These are phyloP conservation scores for Saksenaea vasiformis DNA, from an alignment of 371 early-diverging fungal genomes.

Conservation along the genomic window DNA sequence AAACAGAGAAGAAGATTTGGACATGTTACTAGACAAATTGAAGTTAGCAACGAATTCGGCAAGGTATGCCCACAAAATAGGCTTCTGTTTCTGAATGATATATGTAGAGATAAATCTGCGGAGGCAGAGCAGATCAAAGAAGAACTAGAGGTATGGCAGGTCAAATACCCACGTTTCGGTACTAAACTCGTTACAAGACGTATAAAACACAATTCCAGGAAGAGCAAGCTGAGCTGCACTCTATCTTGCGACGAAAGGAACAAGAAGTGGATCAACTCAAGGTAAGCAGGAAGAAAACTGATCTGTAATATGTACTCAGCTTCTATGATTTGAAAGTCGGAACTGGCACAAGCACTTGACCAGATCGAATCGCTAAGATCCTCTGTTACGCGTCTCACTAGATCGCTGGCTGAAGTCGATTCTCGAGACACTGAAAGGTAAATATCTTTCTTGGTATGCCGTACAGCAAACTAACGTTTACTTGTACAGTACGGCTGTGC, in stretches of 20 bases:
- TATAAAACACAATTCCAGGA: neutral
- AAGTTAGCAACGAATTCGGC: neutral
- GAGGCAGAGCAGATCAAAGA: neutral
- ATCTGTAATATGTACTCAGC: too few relatives aligned
- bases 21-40: conserved; percentile 10
- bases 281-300: neutral
- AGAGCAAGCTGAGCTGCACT: conserved; percentile 8
- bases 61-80: conserved; percentile 5
- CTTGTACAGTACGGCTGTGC: neutral
- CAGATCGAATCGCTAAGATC: conserved; percentile 13
- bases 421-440: conserved; percentile 3
- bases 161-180: neutral
- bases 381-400: conserved; percentile 10
- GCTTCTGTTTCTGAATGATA: neutral
- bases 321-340: neutral
- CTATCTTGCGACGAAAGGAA: neutral
- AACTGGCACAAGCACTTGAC: conserved; percentile 8
- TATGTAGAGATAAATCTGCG: neutral
- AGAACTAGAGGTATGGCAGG: neutral
- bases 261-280: neutral
- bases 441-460: neutral
- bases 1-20: conserved; percentile 11
- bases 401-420: neutral
- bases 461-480: neutral
- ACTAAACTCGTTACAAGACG: neutral